Conservation (phyloP, 164 flowering plant genomes). For the Macadamia integrifolia region DNA sequence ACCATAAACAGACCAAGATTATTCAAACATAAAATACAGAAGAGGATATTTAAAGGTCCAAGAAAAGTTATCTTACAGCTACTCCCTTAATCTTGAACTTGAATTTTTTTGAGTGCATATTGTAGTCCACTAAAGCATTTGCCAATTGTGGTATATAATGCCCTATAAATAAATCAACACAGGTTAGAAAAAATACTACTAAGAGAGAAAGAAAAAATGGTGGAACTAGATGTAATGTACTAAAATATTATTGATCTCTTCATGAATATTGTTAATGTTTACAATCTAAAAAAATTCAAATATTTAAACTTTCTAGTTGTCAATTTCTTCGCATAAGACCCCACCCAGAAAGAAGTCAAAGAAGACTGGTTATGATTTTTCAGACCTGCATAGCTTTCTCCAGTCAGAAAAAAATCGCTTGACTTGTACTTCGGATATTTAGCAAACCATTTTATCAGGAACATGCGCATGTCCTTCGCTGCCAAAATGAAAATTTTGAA, state of each 20-base stretch:
- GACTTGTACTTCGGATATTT: slow-evolving; percentile 72
- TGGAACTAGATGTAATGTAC: background rate
- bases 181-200: slow-evolving; percentile 3
- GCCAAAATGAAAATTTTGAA: slow-evolving; percentile 23
- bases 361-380: background rate
- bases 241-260: background rate
- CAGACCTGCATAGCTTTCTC: slow-evolving; percentile 98
- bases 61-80: slow-evolving; percentile 53
- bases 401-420: slow-evolving; percentile 73
- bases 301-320: background rate
- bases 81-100: slow-evolving; percentile 88
- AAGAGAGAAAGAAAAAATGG: background rate
- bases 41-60: background rate
- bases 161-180: slow-evolving; percentile 34
- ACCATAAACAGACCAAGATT: background rate
- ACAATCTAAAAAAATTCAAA: background rate
- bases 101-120: slow-evolving; percentile 52
- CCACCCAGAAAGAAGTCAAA: no score
- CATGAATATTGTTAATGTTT: background rate
- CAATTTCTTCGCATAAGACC: background rate
- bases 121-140: slow-evolving; percentile 58
- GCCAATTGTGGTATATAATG: slow-evolving; percentile 96
- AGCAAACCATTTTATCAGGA: slow-evolving; percentile 65
- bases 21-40: background rate
- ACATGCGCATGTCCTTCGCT: slow-evolving; percentile 75